Evolutionary conservation across 2,329 filamentous ascomycete genomes (phyloP), one percentile per base, ranked within the genome.

Genomic region (Aspergillus fructus): DNA sequence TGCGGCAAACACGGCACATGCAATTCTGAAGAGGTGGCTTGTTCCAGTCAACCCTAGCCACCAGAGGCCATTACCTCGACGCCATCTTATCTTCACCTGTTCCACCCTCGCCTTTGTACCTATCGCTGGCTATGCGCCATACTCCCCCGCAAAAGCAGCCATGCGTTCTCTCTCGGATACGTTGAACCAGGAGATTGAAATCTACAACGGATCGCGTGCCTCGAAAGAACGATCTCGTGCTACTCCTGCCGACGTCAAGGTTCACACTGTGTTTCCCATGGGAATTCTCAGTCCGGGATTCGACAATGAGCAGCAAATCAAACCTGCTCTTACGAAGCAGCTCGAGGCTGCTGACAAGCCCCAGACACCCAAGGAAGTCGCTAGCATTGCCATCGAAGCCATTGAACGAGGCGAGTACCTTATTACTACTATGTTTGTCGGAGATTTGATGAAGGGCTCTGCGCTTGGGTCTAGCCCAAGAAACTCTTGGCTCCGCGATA

Each of bases 81-180:
- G 88, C 54, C 93, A 97, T 74, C 82, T 99, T 62, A 85, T 99
- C 70, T 90, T 97, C 76, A 97, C 94, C 1, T 87, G 88, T 15
- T 94, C 89, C 21, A 83, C 88, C 5, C 77, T 88, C 17, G 89
- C 89, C 2, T 89, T 96, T 66, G 87, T 89, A 66, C 85, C 90
- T 12, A 74, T 96, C 34, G 84, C 88, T 12, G 94, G 94, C 24
- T 99, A 99, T 74, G 83, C 81, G 0, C 84, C 91, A 0, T 99
- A 99, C 74, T 84, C 87, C 0, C 91, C 93, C 3, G 82, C 89
- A 55, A 99, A 99, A 77, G 87, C 88, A 53, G 94, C 94, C 1
- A 81, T 99, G 64, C 87, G 91, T 57, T 88, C 86, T 15, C 81
- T 99, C 13, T 89, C 89, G 53, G 94, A 99, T 71, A 88, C 87